Evolutionary conservation across 2,329 filamentous ascomycete species (phyloP).

Genomic region (Tolypocladium paradoxum): DNA sequence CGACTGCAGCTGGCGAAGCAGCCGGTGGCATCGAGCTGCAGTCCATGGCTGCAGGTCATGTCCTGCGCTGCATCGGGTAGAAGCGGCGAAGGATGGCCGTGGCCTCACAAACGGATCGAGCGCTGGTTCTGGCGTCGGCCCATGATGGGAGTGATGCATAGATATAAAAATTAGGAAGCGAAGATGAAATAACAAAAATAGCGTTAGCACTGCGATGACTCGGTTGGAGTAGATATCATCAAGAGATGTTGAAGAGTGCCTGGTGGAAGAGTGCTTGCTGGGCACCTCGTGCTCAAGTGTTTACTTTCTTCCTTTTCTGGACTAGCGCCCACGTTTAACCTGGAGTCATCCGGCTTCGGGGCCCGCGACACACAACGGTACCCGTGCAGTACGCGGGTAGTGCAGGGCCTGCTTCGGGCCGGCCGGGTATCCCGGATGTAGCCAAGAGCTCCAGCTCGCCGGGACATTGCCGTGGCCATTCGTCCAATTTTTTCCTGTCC

Average conservation of each 20-base stretch:
- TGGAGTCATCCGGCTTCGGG: slow-evolving; percentile 1
- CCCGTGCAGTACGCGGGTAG: neutral
- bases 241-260: neutral
- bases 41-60: slow-evolving; percentile 30
- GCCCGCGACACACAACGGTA: slow-evolving; percentile 1
- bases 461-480: slow-evolving; percentile 16
- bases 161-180: neutral
- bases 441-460: slow-evolving; percentile 9
- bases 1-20: slow-evolving; percentile 35
- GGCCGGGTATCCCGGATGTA: slow-evolving; percentile 1
- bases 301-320: slow-evolving; percentile 20
- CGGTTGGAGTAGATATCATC: neutral
- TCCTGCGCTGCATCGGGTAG: neutral
- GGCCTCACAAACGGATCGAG: neutral
- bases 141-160: neutral
- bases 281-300: slow-evolving; percentile 7
- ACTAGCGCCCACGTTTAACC: slow-evolving; percentile 9
- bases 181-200: neutral
- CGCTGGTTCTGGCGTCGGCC: neutral
- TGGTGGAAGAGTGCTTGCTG: neutral
- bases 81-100: neutral
- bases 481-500: slow-evolving; percentile 20
- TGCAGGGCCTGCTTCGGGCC: neutral
- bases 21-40: slow-evolving; percentile 32
- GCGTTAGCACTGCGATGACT: neutral